phyloP scores from a whole-genome alignment of 768 basidiomycete species.

The Mycena olivaceomarginata region DNA sequence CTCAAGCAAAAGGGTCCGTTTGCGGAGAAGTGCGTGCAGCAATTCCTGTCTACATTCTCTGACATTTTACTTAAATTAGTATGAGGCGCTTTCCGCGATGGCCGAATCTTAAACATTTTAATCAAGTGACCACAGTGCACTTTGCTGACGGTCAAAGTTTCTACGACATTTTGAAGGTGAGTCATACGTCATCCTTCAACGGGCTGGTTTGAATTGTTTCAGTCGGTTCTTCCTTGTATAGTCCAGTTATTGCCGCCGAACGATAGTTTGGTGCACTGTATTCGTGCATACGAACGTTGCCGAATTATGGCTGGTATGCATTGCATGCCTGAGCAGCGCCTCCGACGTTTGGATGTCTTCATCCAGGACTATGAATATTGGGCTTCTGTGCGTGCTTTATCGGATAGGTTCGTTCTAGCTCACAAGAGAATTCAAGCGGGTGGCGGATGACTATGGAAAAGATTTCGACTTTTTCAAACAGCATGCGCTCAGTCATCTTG shows the following conservation, averaged over 20 bases:
- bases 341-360: conserved; percentile 36
- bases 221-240: conserved; percentile 54
- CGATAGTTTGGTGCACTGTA: conserved; percentile 50
- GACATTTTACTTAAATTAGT: conserved; percentile 31
- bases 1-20: conserved; percentile 36
- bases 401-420: background rate
- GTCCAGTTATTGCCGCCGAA: conserved; percentile 52
- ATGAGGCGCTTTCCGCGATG: conserved; percentile 31
- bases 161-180: conserved; percentile 5
- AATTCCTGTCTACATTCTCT: background rate
- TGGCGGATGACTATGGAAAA: conserved; percentile 11
- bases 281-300: conserved; percentile 47
- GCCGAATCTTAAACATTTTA: no score
- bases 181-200: conserved; percentile 51
- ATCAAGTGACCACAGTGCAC: no score
- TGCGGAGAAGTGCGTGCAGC: conserved; percentile 43
- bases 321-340: conserved; percentile 49
- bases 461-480: conserved; percentile 31
- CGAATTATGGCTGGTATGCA: conserved; percentile 50
- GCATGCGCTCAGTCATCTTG: conserved; percentile 15
- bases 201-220: background rate
- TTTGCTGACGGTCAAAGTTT: no score
- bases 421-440: background rate
- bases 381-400: background rate
- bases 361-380: conserved; percentile 15